Evolutionary conservation across 208 protist genomes (phyloP), one percentile per base, ranked within the genome.

Genomic region (Crithidia mellificae): DNA sequence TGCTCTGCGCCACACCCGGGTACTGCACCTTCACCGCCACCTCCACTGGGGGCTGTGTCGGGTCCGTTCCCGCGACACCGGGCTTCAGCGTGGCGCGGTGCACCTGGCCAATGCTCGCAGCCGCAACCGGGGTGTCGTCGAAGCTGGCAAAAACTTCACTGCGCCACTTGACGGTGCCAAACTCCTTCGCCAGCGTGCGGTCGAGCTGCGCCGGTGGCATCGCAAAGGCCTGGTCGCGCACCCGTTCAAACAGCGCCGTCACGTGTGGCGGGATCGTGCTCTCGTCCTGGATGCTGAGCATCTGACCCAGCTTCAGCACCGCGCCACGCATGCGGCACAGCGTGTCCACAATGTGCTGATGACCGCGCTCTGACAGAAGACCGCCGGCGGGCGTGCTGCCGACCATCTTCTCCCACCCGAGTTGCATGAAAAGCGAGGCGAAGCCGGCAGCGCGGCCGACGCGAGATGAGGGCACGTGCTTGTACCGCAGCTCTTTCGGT

Each of bases 21-120:
- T 94, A 88, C 54, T 98, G 81, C 66, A 98, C 97, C 58, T 91
- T 92, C 47, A 98, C 85, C 32, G 98, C 98, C 30, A 95, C 94
- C 51, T 88, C 80, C 8, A 96, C 89, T 19, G 68, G 75, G 4
- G 65, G 36, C 52, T 66, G n/a, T 6, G 9, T 89, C 66, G 70
- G 52, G 46, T 70, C 65, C 25, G 56, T 72, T 19, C 24, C 62
- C 6, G 83, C 77, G 12, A n/a, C 68, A 14, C 83, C 84, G 17
- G 84, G 79, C 34, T 54, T 71, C 27, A 97, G 68, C 6, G 70
- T 58, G 14, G 78, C 93, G 38, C 78, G 63, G 72, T 97, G 92
- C 27, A 98, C 97, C 70, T 99, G 97, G 12, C 97, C 98, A 54
- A 99, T 98, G 17, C 95, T 98, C 24, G 98, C 98, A 0, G 98